Percentiles rank a stretch among this genome's conserved stretches.
Evolutionary conservation across 345 rosid species (phyloP).

Genomic region (Hypericum androsaemum): DNA sequence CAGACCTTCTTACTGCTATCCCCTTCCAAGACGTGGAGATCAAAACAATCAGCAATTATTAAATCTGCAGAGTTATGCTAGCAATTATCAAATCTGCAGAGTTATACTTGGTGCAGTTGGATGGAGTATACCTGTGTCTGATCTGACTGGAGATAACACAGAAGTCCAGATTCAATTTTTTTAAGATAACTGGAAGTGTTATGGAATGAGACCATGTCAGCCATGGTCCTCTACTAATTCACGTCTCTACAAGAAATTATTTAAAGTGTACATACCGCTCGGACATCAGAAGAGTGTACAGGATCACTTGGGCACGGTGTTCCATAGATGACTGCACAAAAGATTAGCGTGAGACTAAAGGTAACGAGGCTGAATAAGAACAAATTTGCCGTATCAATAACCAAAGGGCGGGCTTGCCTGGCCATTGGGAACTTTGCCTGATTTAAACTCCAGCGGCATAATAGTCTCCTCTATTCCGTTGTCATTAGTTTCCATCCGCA

Average conservation of each 20-base stretch:
- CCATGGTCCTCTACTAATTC: too few species aligned
- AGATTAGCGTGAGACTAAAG: conserved; percentile 4
- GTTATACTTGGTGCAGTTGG: conserved; percentile 5
- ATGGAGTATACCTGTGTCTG: conserved; percentile 57
- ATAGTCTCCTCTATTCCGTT: conserved; percentile 44
- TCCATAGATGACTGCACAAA: conserved; percentile 74
- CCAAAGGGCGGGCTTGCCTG: conserved; percentile 45
- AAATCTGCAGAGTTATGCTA: conserved; percentile 10
- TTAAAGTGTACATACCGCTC: conserved; percentile 50
- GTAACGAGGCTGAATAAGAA: background rate
- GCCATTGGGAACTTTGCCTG: conserved; percentile 69
- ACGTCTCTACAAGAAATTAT: background rate
- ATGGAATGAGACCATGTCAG: conserved; percentile 7
- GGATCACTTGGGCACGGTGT: conserved; percentile 90
- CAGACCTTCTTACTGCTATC: conserved; percentile 65
- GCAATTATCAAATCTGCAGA: conserved; percentile 7
- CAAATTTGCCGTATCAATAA: background rate
- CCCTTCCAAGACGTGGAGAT: conserved; percentile 39
- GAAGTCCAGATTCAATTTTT: conserved; percentile 73
- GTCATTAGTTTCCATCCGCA: conserved; percentile 41
- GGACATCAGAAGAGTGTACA: conserved; percentile 95
- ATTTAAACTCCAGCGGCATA: conserved; percentile 88
- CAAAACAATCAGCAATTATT: conserved; percentile 8
- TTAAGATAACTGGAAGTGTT: conserved; percentile 49
- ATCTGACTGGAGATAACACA: conserved; percentile 80